Percentiles rank a stretch among this genome's conserved stretches.
These are phyloP conservation scores for Rhizopus delemar DNA, from an alignment of 371 early-diverging fungal species.

Conservation along the genomic window DNA sequence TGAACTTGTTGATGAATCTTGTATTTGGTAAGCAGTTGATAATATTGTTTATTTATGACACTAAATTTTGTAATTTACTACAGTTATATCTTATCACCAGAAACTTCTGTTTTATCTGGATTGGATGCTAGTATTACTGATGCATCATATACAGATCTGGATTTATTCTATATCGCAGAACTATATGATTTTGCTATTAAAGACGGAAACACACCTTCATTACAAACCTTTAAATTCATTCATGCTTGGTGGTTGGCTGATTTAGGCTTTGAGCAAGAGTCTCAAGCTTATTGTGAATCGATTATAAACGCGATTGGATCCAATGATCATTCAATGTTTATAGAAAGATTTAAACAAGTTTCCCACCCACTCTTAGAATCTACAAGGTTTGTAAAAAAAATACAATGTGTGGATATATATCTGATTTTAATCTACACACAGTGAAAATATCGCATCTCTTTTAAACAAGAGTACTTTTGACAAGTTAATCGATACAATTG, in stretches of 20 bases:
- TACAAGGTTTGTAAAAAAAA: background rate
- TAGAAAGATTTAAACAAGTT: constrained; percentile 1
- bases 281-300: constrained; percentile 73
- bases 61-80: constrained; percentile 9
- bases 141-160: constrained; percentile 54
- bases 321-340: background rate
- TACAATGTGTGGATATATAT: background rate
- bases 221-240: constrained; percentile 83
- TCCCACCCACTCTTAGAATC: background rate
- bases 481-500: constrained; percentile 14
- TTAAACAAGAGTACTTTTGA: constrained; percentile 22
- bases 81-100: constrained; percentile 70
- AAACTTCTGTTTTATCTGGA: constrained; percentile 54
- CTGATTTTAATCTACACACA: background rate
- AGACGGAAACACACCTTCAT: constrained; percentile 43
- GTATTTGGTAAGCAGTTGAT: constrained; percentile 68
- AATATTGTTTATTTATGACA: constrained; percentile 3
- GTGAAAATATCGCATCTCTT: constrained; percentile 13
- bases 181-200: constrained; percentile 78
- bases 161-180: constrained; percentile 73
- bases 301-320: constrained; percentile 60
- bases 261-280: constrained; percentile 68
- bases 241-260: constrained; percentile 85
- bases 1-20: constrained; percentile 65
- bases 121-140: constrained; percentile 58